phyloP scores from a whole-genome alignment of 768 basidiomycete species.

The Suillus paluster region DNA sequence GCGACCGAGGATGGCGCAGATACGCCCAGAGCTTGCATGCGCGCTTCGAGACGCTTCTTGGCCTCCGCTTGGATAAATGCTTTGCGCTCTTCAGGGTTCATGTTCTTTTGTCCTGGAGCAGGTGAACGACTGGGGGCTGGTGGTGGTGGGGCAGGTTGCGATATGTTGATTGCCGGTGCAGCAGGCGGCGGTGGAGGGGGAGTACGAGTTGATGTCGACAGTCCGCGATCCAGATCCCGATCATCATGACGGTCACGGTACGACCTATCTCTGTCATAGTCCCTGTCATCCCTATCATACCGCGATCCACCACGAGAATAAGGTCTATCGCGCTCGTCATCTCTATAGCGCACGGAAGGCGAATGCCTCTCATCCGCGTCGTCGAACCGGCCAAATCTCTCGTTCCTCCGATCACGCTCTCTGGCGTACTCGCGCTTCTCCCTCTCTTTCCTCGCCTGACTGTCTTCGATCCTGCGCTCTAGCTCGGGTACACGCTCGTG shows the following conservation, averaged over 20 bases:
- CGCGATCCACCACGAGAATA: slow-evolving; percentile 50
- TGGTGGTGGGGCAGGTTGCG: slow-evolving; percentile 52
- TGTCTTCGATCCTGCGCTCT: slow-evolving; percentile 79
- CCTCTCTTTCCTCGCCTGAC: slow-evolving; percentile 74
- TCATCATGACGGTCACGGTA: slow-evolving; percentile 39
- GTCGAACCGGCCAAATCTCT: slow-evolving; percentile 73
- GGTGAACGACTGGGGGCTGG: slow-evolving; percentile 63
- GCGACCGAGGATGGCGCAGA: slow-evolving; percentile 41
- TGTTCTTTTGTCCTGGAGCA: slow-evolving; percentile 64
- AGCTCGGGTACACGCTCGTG: slow-evolving; percentile 93
- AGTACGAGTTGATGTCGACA: slow-evolving; percentile 43
- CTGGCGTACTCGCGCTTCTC: slow-evolving; percentile 81
- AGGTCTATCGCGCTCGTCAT: slow-evolving; percentile 56
- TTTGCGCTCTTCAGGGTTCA: slow-evolving; percentile 84
- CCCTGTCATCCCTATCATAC: slow-evolving; percentile 42
- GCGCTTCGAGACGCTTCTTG: slow-evolving; percentile 78
- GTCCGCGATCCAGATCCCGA: slow-evolving; percentile 40
- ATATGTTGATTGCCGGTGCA: slow-evolving; percentile 40
- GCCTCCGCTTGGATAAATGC: slow-evolving; percentile 83
- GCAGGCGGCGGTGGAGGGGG: slow-evolving; percentile 55
- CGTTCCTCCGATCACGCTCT: slow-evolving; percentile 85
- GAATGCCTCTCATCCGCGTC: slow-evolving; percentile 42
- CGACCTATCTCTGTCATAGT: slow-evolving; percentile 37
- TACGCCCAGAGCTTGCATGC: slow-evolving; percentile 86
- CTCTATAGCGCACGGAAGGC: slow-evolving; percentile 35